Conservation (phyloP, 2,329 filamentous ascomycete species). For the Diaporthe humulicola region DNA sequence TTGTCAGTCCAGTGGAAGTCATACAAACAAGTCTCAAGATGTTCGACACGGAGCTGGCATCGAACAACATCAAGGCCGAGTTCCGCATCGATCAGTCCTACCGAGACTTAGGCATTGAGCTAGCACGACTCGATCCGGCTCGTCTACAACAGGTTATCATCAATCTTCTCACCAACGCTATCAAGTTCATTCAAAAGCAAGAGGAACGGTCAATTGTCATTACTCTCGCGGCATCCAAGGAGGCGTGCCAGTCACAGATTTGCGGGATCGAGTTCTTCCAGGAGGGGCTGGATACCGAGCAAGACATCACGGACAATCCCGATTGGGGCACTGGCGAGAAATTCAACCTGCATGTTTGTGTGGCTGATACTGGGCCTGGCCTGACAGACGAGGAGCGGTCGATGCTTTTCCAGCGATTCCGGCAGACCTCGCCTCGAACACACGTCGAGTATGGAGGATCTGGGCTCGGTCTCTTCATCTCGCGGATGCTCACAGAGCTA, state of each 20-base stretch:
- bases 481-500: constrained; percentile 79
- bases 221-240: constrained; percentile 72
- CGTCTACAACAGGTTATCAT: constrained; percentile 81
- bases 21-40: constrained; percentile 79
- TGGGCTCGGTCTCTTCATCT: constrained; percentile 84
- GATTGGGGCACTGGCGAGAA: constrained; percentile 82
- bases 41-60: constrained; percentile 81
- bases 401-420: constrained; percentile 82
- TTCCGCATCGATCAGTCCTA: constrained; percentile 79
- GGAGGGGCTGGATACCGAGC: constrained; percentile 55
- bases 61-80: constrained; percentile 78
- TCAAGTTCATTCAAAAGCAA: constrained; percentile 75
- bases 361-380: constrained; percentile 80
- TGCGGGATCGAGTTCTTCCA: constrained; percentile 62
- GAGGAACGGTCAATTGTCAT: constrained; percentile 72
- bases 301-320: constrained; percentile 63
- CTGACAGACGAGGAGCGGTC: constrained; percentile 79
- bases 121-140: constrained; percentile 82
- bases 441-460: constrained; percentile 85
- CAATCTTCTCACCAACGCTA: constrained; percentile 78
- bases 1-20: constrained; percentile 75
- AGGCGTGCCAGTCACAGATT: constrained; percentile 58
- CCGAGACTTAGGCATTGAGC: constrained; percentile 73
- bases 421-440: constrained; percentile 81
- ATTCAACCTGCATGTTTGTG: constrained; percentile 79